Evolutionary conservation across 2,329 filamentous ascomycete species (phyloP), one percentile per base, ranked within the genome.

Genomic region (Huntiella abstrusa): DNA sequence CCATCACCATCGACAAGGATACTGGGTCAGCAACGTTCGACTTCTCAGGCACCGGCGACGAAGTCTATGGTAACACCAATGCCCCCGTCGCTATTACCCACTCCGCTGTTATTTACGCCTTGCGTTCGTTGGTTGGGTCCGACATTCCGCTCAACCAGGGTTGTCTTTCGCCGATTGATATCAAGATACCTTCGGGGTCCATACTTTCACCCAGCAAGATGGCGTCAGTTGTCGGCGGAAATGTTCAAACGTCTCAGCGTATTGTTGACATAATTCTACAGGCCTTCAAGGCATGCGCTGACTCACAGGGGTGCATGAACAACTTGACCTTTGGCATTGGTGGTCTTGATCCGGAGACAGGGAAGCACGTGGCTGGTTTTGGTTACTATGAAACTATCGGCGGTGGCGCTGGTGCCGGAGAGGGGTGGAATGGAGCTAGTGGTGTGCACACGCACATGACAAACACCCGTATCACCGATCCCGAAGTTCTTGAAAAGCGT

Each of bases 91-190:
- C 83, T 3, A 81, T 91, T 41, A 87, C 82, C 0, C 85, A 83
- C 62, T 81, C 75, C 5, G 83, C 83, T n/a, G 87, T 88, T 53
- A 88, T 91, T 52, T 91, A 91, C 65, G 88, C 82, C 54, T 66
- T 91, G 12, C 73, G 83, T 19, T 83, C 78, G 54, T 67, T 91
- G 47, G 86, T 91, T 52, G 79, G 73, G 6, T 76, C 84, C 55
- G 83, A 88, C 51, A 87, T 91, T 5, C 83, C 83, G 0, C 65
- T 91, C 3, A 91, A 91, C 59, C 83, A 91, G 59, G 83, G 83
- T 51, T 88, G 83, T 51, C 62, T 88, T 17, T 76, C 75, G 49
- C 83, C 83, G 0, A 81, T 88, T 52, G 69, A 75, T 51, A 80
- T 87, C 58, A 71, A 70, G 49, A 85, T 88, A 16, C 80, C 82